Percentiles rank a stretch among this genome's conserved stretches.
These are phyloP conservation scores for Phaeotremella skinneri DNA, from an alignment of 768 basidiomycete genomes.

Conservation along the genomic window DNA sequence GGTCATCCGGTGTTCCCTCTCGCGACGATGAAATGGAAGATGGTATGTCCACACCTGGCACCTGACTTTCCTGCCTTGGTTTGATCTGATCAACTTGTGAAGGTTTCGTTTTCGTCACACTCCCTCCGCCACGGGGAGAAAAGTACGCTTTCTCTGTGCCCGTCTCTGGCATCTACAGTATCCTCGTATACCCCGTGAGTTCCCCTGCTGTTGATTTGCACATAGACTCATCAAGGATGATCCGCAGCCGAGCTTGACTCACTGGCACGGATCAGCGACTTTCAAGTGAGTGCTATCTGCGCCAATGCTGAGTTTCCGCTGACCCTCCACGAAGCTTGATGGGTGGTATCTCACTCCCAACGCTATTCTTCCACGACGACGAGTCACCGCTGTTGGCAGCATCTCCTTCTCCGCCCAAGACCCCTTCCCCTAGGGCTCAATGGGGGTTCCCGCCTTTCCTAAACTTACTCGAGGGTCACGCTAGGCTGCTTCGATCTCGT, in stretches of 20 bases:
- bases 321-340: conserved; percentile 26
- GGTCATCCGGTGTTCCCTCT: conserved; percentile 50
- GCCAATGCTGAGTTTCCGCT: not conserved
- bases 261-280: conserved; percentile 53
- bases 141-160: conserved; percentile 96
- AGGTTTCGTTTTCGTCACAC: conserved; percentile 83
- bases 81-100: conserved; percentile 1
- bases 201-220: conserved; percentile 76
- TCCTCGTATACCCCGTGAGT: conserved; percentile 78
- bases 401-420: conserved; percentile 7
- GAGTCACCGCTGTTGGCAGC: conserved; percentile 62
- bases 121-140: conserved; percentile 77
- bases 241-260: conserved; percentile 38
- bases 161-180: conserved; percentile 80
- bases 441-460: conserved; percentile 90
- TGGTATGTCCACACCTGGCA: conserved; percentile 15
- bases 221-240: conserved; percentile 30
- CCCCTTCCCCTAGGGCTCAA: conserved; percentile 27
- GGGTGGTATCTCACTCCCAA: conserved; percentile 65
- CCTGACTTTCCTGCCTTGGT: not conserved
- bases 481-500: conserved; percentile 77
- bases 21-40: conserved; percentile 39
- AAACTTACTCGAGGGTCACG: conserved; percentile 69
- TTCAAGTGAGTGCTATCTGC: conserved; percentile 80
- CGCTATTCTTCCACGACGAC: conserved; percentile 94